phyloP scores from a whole-genome alignment of 139 green algal species.

The Yamagishiella unicocca region DNA sequence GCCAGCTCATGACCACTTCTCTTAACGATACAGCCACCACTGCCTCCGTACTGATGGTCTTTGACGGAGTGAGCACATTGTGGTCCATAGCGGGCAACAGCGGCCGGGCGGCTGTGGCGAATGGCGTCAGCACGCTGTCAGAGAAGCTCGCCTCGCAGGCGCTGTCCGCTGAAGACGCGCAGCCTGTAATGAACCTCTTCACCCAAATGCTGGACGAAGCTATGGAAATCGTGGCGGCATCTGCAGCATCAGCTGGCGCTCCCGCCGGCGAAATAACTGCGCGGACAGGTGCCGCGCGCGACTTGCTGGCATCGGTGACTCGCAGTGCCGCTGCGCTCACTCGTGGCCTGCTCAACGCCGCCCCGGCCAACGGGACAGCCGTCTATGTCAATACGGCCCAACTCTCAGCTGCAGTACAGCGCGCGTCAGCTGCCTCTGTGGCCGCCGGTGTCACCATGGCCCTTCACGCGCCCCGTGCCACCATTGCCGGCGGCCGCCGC shows the following conservation, averaged over 20 bases:
- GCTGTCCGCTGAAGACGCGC: neutral
- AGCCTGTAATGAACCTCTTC: neutral
- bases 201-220: neutral
- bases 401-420: neutral
- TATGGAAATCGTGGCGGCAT: neutral
- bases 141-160: neutral
- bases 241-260: neutral
- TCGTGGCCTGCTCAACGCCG: slow-evolving; percentile 2
- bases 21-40: neutral
- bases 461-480: neutral
- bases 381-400: neutral
- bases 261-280: neutral
- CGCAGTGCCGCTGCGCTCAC: neutral
- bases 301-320: neutral
- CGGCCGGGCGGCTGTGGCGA: neutral
- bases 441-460: neutral
- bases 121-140: neutral
- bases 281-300: neutral
- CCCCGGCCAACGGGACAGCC: neutral
- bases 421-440: neutral
- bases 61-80: neutral
- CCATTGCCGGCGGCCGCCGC: neutral
- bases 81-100: neutral
- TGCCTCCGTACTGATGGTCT: neutral
- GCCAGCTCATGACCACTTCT: neutral